Percentiles rank a stretch among this genome's conserved stretches.
phyloP scores from a whole-genome alignment of 768 basidiomycete species.

The Suillus brevipes region DNA sequence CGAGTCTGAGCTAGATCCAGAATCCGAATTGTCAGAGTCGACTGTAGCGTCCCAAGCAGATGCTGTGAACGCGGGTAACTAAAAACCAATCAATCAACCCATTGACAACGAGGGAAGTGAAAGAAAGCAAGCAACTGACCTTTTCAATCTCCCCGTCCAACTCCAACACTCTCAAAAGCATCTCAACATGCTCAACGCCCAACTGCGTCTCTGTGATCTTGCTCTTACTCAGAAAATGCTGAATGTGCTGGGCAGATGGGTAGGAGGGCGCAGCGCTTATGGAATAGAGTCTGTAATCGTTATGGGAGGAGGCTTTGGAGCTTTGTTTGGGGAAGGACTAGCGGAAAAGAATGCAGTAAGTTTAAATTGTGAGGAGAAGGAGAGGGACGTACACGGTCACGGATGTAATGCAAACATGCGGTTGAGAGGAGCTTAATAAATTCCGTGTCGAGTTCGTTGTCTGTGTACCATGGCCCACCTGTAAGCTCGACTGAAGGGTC shows the following conservation, averaged over 20 bases:
- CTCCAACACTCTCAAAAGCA: conserved; percentile 86
- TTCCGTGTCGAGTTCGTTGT: conserved; percentile 91
- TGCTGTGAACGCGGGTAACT: conserved; percentile 31
- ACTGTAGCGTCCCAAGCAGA: conserved; percentile 25
- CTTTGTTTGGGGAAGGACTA: conserved; percentile 72
- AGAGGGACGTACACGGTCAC: conserved; percentile 59
- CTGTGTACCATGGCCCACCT: conserved; percentile 98
- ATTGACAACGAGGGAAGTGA: background rate
- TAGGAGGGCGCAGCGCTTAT: conserved; percentile 74
- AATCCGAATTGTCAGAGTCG: conserved; percentile 15
- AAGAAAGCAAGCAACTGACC: conserved; percentile 38
- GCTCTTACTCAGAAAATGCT: conserved; percentile 70
- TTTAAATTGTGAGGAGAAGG: background rate
- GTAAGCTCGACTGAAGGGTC: conserved; percentile 91
- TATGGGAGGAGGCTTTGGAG: conserved; percentile 34
- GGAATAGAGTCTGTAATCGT: conserved; percentile 66
- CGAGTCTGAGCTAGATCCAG: conserved; percentile 26
- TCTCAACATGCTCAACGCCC: conserved; percentile 85
- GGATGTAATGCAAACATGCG: conserved; percentile 78
- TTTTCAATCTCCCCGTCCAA: conserved; percentile 91
- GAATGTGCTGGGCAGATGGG: conserved; percentile 78
- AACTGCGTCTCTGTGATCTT: conserved; percentile 82
- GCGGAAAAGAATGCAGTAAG: conserved; percentile 7
- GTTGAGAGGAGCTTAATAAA: conserved; percentile 84
- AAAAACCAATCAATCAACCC: background rate